phyloP scores from a whole-genome alignment of 306 rosid genomes.

The Hylodesmum podocarpum region DNA sequence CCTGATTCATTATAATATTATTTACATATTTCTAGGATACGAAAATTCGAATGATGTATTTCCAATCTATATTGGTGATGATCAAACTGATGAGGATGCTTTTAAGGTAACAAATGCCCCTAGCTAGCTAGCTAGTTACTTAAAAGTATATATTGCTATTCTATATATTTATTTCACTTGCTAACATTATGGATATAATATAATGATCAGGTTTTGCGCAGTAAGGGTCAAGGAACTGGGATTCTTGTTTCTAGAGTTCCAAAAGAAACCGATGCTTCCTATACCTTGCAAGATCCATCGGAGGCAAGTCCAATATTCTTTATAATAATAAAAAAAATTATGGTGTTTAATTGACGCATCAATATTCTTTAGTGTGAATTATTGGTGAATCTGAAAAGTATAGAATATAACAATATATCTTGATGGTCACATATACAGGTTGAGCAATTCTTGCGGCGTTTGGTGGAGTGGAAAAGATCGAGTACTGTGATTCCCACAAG shows the following conservation, averaged over 20 bases:
- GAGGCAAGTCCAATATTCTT: conserved; percentile 51
- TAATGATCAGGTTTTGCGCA: conserved; percentile 56
- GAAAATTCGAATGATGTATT: conserved; percentile 66
- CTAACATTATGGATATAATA: not conserved
- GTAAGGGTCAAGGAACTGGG: conserved; percentile 81
- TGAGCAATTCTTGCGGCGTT: conserved; percentile 69
- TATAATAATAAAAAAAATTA: too few relatives aligned
- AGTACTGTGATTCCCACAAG: conserved; percentile 24
- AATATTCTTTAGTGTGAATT: not conserved
- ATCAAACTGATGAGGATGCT: conserved; percentile 93
- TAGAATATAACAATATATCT: not conserved
- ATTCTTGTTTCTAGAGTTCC: conserved; percentile 82
- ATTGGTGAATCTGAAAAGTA: conserved; percentile 7
- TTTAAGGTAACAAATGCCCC: conserved; percentile 62
- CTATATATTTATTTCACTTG: not conserved
- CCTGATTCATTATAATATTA: not conserved
- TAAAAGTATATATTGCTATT: not conserved
- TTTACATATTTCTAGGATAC: conserved; percentile 48
- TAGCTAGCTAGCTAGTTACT: not conserved
- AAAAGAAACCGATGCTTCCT: conserved; percentile 87
- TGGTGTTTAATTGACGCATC: not conserved
- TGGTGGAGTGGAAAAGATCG: conserved; percentile 70
- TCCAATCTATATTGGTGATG: conserved; percentile 92
- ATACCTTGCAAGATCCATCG: conserved; percentile 81
- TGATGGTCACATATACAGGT: conserved; percentile 50